A percentile compares a stretch with the other conserved stretches of the same genome.
Evolutionary conservation across 2,329 filamentous ascomycete genomes (phyloP).

Genomic region (Ophiobolus disseminans): DNA sequence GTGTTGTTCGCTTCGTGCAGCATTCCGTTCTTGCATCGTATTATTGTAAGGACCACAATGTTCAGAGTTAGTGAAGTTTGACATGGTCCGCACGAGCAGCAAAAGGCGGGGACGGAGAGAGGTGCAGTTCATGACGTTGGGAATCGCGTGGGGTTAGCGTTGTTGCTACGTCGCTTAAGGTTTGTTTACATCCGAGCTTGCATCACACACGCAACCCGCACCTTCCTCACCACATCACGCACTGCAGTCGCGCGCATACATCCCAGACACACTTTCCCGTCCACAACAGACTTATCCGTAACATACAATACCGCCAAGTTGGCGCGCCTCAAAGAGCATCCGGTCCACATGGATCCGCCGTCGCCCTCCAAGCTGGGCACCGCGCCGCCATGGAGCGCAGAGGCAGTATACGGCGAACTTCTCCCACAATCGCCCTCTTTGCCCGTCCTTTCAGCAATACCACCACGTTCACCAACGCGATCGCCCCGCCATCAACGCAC

Average conservation of each 20-base stretch:
- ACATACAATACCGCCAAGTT: conserved; percentile 45
- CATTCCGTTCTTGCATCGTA: no score
- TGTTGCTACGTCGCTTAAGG: conserved; percentile 35
- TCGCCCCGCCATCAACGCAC: conserved; percentile 44
- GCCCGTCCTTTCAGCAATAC: conserved; percentile 7
- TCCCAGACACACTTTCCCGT: conserved; percentile 5
- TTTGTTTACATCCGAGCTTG: conserved; percentile 38
- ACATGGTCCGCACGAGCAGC: no score
- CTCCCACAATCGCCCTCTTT: conserved; percentile 9
- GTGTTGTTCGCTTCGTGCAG: no score
- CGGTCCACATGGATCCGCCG: conserved; percentile 47
- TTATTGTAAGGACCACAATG: no score
- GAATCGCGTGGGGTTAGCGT: conserved; percentile 15
- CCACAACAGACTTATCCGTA: conserved; percentile 11
- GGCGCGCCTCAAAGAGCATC: conserved; percentile 47
- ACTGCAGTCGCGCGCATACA: conserved; percentile 11
- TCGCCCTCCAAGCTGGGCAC: conserved; percentile 59
- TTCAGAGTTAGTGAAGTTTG: no score
- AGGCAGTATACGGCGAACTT: conserved; percentile 52
- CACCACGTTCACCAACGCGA: conserved; percentile 8
- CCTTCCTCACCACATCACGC: conserved; percentile 11
- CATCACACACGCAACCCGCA: conserved; percentile 20
- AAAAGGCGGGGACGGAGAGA: no score
- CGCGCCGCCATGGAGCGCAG: conserved; percentile 60
- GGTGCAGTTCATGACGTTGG: conserved; percentile 14